Percentiles rank a stretch among this genome's conserved stretches.
Evolutionary conservation across 2,329 filamentous ascomycete species (phyloP).

Genomic region (Metarhizium sp.): DNA sequence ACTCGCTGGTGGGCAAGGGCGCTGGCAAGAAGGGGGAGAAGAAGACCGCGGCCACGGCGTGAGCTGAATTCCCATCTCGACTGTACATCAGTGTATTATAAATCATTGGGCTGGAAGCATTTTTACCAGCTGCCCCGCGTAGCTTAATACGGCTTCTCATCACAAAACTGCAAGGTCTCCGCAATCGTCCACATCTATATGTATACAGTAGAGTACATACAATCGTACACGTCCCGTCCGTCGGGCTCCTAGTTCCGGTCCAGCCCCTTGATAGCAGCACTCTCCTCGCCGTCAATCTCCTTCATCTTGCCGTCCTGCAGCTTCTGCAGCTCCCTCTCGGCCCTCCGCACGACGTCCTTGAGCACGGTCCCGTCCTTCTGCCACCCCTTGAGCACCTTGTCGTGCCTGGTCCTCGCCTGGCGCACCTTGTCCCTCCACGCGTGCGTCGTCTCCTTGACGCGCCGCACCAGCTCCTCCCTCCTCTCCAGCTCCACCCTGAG

Average conservation of each 20-base stretch:
- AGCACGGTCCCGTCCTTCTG: conserved; percentile 31
- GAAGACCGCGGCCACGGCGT: conserved; percentile 12
- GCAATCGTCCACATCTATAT: no score
- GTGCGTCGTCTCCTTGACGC: conserved; percentile 36
- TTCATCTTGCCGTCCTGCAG: conserved; percentile 44
- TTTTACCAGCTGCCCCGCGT: no score
- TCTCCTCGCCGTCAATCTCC: conserved; percentile 40
- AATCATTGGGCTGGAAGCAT: no score
- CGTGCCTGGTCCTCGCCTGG: conserved; percentile 35
- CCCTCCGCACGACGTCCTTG: conserved; percentile 38
- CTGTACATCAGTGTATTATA: conserved; percentile 3
- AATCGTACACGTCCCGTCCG: no score
- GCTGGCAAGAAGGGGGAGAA: conserved; percentile 10
- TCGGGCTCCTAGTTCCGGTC: conserved; percentile 14
- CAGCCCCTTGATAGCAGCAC: conserved; percentile 34
- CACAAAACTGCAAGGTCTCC: no score
- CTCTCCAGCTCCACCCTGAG: conserved; percentile 44
- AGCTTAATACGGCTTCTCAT: no score
- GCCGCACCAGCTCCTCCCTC: conserved; percentile 34
- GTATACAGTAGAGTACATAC: no score
- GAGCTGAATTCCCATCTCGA: conserved; percentile 9
- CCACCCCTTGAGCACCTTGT: conserved; percentile 41
- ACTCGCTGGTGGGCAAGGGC: conserved; percentile 17
- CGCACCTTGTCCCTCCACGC: conserved; percentile 42
- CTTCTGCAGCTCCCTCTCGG: conserved; percentile 38